A percentile compares a stretch with the other conserved stretches of the same genome.
Conservation (phyloP, 768 basidiomycete species). For the Bullera alba region DNA sequence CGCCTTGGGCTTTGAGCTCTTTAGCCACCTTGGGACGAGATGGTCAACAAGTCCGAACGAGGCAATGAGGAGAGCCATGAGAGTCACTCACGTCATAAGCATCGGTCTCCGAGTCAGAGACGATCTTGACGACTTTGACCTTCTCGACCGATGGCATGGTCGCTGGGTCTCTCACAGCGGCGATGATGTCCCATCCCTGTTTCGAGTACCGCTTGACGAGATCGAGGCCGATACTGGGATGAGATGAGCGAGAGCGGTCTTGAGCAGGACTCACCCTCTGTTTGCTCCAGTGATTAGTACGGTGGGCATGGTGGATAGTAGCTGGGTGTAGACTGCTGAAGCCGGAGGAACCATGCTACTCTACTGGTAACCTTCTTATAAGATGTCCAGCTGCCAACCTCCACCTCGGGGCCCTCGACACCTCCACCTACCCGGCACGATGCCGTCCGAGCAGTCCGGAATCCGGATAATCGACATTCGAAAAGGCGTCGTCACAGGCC, state of each 20-base stretch:
- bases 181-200: slow-evolving; percentile 6
- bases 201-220: neutral
- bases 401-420: too few relatives aligned
- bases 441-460: too few relatives aligned
- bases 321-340: neutral
- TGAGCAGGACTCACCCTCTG: slow-evolving; percentile 6
- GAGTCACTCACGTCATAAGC: neutral
- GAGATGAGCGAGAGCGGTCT: neutral
- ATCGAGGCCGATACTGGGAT: slow-evolving; percentile 3
- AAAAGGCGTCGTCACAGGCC: too few relatives aligned
- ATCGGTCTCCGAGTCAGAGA: neutral
- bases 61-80: too few relatives aligned
- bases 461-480: too few relatives aligned
- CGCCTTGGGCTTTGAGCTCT: neutral
- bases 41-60: too few relatives aligned
- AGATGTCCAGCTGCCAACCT: too few relatives aligned
- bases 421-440: too few relatives aligned
- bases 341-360: neutral
- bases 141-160: slow-evolving; percentile 3
- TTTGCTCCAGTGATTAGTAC: slow-evolving; percentile 10
- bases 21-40: neutral
- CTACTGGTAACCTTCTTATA: too few relatives aligned
- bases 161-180: slow-evolving; percentile 2
- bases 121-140: slow-evolving; percentile 6
- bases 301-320: slow-evolving; percentile 4